Evolutionary conservation across 202 grass and related monocot species (phyloP), one percentile per base, ranked within the genome.

Genomic region (Schoenoplectus triqueter): DNA sequence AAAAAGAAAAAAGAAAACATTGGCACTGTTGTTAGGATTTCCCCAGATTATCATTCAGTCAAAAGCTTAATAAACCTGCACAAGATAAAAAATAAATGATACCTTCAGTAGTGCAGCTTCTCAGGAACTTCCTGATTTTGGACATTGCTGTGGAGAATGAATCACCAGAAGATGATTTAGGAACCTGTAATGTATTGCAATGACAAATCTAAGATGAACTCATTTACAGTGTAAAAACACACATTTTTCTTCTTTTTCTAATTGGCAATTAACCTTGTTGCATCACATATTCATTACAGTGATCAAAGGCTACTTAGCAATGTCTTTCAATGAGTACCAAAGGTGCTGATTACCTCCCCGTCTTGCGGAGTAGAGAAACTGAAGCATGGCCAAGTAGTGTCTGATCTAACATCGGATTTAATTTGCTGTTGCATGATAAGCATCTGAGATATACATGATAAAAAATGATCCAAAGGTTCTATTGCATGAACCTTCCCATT

Each of bases 341-440:
- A 68, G 73, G 17, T 57, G 80, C 41, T 72, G 40, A 52, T 55
- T 84, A 97, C 95, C 95, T 93, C 90, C 82, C 82, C 87, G 83
- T 94, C 92, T 85, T 97, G 95, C 75, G 92, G 88, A 92, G 88
- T 66, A 86, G 92, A 91, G 77, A 97, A 93, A 85, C 84, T 87
- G 42, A 94, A 97, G 86, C 87, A 92, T 47, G 90, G 90, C 92
- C 92, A 97, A 86, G 83, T 44, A 85, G 82, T 65, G 64, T 89
- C 89, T 75, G 63, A 67, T 85, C 86, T 82, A 67, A 44, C 85
- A 13, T 85, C 81, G 87, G 71, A 88, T 86, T 86, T 90, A 78
- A 49, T 91, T 74, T 64, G 73, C 82, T 92, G 85, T 70, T 87
- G 87, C 69, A 89, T 83, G 75, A 2, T 80, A 83, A 94, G 82